phyloP scores from a whole-genome alignment of 2,329 filamentous ascomycete genomes.

The Fusarium sp. region DNA sequence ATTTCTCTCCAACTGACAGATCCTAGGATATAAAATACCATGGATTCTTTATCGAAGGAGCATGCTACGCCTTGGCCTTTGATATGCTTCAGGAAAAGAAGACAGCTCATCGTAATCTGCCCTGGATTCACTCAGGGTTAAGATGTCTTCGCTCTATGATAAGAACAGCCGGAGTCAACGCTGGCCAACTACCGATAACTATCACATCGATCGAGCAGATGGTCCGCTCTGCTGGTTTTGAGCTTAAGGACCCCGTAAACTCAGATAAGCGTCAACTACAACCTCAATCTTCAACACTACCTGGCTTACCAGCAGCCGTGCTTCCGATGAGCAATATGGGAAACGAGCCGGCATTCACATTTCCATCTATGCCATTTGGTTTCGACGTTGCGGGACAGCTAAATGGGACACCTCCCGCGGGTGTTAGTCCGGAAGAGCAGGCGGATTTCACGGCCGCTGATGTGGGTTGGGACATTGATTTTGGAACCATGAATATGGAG shows the following conservation, averaged over 20 bases:
- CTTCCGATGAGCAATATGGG: constrained; percentile 17
- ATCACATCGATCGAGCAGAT: constrained; percentile 47
- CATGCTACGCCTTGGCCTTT: constrained; percentile 55
- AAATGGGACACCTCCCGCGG: constrained; percentile 37
- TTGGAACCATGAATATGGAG: constrained; percentile 50
- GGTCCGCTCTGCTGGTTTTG: constrained; percentile 46
- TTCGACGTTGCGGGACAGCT: constrained; percentile 40
- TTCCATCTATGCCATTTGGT: constrained; percentile 47
- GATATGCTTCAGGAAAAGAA: constrained; percentile 55
- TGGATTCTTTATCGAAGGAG: constrained; percentile 56
- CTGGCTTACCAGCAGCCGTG: constrained; percentile 31
- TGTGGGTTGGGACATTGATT: constrained; percentile 48
- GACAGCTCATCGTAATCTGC: constrained; percentile 52
- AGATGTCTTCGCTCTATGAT: constrained; percentile 52
- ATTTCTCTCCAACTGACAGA: constrained; percentile 8
- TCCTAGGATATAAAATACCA: constrained; percentile 57
- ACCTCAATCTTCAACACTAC: constrained; percentile 28
- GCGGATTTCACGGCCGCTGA: constrained; percentile 47
- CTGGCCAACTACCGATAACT: constrained; percentile 40
- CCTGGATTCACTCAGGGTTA: constrained; percentile 55
- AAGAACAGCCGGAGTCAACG: constrained; percentile 29
- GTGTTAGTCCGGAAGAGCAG: constrained; percentile 38
- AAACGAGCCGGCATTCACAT: constrained; percentile 42
- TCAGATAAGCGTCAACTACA: constrained; percentile 30
- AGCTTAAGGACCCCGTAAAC: constrained; percentile 38